A percentile compares a stretch with the other conserved stretches of the same genome.
Conservation (phyloP, 2,329 filamentous ascomycete species). For the Xylaria hypoxylon region DNA sequence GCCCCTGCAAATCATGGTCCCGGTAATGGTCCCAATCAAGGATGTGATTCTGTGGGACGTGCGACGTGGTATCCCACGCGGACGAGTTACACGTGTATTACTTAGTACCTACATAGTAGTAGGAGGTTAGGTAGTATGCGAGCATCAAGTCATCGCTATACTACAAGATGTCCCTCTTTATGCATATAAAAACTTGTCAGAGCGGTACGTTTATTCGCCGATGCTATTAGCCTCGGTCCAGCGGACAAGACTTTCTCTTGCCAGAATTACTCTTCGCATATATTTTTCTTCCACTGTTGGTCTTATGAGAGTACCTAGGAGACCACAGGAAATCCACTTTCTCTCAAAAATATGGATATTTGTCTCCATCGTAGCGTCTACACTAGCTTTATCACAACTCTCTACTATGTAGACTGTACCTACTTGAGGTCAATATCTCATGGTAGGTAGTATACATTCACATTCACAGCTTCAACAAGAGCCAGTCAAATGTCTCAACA, state of each 20-base stretch:
- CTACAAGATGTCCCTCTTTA: background rate
- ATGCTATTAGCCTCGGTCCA: constrained; percentile 16
- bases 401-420: too few relatives aligned
- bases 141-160: constrained; percentile 7
- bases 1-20: constrained; percentile 13
- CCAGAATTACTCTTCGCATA: too few relatives aligned
- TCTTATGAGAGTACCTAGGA: too few relatives aligned
- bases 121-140: too few relatives aligned
- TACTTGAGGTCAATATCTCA: background rate
- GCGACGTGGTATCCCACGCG: constrained; percentile 30
- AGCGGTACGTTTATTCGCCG: constrained; percentile 1
- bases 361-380: background rate
- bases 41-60: constrained; percentile 18
- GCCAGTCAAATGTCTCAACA: constrained; percentile 8
- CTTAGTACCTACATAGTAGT: too few relatives aligned
- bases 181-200: constrained; percentile 8
- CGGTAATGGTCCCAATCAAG: background rate
- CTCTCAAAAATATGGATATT: background rate
- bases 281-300: too few relatives aligned
- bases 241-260: constrained; percentile 7
- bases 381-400: background rate
- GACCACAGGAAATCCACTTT: background rate
- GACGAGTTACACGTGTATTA: constrained; percentile 29
- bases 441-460: background rate
- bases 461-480: background rate